These are phyloP conservation scores for Candida vaughaniae DNA, from an alignment of 805 yeast genomes.

Conservation along the genomic window DNA sequence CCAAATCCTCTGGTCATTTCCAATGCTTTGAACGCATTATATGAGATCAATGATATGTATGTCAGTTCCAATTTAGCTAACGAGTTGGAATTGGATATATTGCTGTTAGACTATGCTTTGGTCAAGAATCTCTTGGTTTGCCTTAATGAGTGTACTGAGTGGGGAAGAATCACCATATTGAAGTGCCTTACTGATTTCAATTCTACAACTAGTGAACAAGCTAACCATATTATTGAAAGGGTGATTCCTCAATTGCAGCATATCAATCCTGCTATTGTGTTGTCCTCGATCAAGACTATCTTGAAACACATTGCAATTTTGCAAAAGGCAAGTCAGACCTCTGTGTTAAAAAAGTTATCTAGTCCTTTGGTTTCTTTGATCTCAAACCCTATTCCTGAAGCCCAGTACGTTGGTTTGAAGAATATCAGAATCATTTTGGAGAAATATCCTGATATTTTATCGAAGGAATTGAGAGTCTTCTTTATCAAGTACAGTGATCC, in stretches of 20 bases:
- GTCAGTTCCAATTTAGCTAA: conserved; percentile 21
- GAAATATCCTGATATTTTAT: conserved; percentile 76
- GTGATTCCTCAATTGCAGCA: conserved; percentile 95
- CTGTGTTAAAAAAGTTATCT: conserved; percentile 65
- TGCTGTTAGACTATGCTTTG: conserved; percentile 38
- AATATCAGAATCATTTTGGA: conserved; percentile 88
- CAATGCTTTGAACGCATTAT: conserved; percentile 81
- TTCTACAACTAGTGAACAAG: conserved; percentile 59
- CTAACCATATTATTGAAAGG: conserved; percentile 82
- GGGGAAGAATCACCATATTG: conserved; percentile 94
- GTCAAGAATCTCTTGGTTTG: conserved; percentile 72
- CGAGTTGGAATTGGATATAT: conserved; percentile 37
- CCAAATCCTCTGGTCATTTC: conserved; percentile 97
- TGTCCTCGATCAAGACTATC: conserved; percentile 79
- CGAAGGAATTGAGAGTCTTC: conserved; percentile 82
- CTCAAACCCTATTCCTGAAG: conserved; percentile 82
- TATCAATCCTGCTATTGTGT: conserved; percentile 92
- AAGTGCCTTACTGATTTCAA: conserved; percentile 75
- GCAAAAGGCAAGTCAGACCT: conserved; percentile 27
- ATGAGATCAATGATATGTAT: conserved; percentile 75
- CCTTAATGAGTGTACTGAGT: conserved; percentile 95
- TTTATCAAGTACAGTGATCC: conserved; percentile 88
- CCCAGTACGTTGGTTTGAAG: conserved; percentile 89
- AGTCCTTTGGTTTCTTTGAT: conserved; percentile 87
- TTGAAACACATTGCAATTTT: conserved; percentile 62